phyloP scores from a whole-genome alignment of 2,329 filamentous ascomycete species.

The Colletotrichum magnum region DNA sequence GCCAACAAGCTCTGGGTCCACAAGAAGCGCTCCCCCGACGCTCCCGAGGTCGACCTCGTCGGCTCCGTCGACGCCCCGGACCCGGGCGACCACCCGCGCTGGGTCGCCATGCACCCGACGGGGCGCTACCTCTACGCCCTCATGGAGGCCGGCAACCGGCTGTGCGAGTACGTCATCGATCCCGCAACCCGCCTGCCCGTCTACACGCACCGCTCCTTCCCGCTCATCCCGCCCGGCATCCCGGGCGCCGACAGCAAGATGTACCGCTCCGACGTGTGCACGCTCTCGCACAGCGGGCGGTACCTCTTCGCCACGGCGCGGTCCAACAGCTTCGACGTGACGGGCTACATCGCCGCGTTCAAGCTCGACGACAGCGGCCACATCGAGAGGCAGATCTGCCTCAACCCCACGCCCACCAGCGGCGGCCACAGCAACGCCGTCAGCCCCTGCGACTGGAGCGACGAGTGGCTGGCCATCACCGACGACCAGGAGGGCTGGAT shows the following conservation, averaged over 20 bases:
- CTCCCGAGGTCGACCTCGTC: slow-evolving; percentile 64
- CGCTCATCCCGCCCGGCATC: slow-evolving; percentile 83
- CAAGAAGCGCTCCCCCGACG: slow-evolving; percentile 66
- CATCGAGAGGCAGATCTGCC: slow-evolving; percentile 83
- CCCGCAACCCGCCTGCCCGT: slow-evolving; percentile 79
- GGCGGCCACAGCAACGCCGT: slow-evolving; percentile 92
- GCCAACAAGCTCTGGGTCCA: slow-evolving; percentile 90
- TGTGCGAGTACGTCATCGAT: slow-evolving; percentile 87
- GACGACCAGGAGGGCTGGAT: slow-evolving; percentile 91
- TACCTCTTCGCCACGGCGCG: slow-evolving; percentile 91
- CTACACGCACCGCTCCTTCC: slow-evolving; percentile 83
- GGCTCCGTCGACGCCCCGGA: slow-evolving; percentile 81
- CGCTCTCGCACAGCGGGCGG: slow-evolving; percentile 75
- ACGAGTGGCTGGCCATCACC: slow-evolving; percentile 91
- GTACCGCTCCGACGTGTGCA: slow-evolving; percentile 90
- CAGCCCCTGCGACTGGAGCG: slow-evolving; percentile 85
- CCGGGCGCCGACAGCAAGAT: slow-evolving; percentile 65
- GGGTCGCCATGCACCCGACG: slow-evolving; percentile 86
- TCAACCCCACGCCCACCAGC: slow-evolving; percentile 88
- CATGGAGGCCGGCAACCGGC: slow-evolving; percentile 90
- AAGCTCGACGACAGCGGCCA: slow-evolving; percentile 76
- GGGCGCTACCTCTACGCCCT: slow-evolving; percentile 86
- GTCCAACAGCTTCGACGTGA: slow-evolving; percentile 80
- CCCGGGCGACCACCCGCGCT: slow-evolving; percentile 83
- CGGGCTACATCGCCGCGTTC: slow-evolving; percentile 88